Conservation (phyloP, 768 basidiomycete genomes). For the Podaxis mareebaensis region DNA sequence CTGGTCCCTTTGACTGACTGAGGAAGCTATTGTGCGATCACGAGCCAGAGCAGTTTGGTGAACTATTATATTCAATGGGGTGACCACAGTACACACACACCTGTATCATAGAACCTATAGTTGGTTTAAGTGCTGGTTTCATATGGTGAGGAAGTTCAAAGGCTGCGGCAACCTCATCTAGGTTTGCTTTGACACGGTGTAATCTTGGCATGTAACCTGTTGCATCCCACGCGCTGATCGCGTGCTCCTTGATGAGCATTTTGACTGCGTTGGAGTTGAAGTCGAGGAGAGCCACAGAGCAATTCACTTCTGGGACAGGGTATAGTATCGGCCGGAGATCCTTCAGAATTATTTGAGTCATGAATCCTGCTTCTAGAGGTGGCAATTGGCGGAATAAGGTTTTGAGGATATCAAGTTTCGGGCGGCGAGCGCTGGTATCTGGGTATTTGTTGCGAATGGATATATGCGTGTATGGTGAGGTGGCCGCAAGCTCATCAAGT, state of each 20-base stretch:
- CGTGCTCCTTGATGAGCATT: slow-evolving; percentile 59
- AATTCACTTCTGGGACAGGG: slow-evolving; percentile 54
- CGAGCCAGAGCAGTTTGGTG: background rate
- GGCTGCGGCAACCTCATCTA: slow-evolving; percentile 56
- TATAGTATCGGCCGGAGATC: slow-evolving; percentile 83
- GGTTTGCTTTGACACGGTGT: slow-evolving; percentile 54
- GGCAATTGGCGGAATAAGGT: slow-evolving; percentile 60
- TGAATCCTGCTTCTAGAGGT: slow-evolving; percentile 62
- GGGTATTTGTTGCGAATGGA: slow-evolving; percentile 40
- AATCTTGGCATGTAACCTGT: slow-evolving; percentile 50
- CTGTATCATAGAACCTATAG: slow-evolving; percentile 62
- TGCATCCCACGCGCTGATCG: slow-evolving; percentile 75
- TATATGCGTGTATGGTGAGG: slow-evolving; percentile 58
- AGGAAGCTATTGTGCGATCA: slow-evolving; percentile 57
- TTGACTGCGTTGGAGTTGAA: slow-evolving; percentile 59
- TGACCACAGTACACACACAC: slow-evolving; percentile 43
- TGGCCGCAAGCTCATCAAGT: slow-evolving; percentile 73
- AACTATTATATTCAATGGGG: background rate
- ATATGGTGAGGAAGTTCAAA: slow-evolving; percentile 36
- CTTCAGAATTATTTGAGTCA: slow-evolving; percentile 87
- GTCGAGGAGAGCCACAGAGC: slow-evolving; percentile 49
- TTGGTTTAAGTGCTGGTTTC: slow-evolving; percentile 35
- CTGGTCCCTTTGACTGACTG: slow-evolving; percentile 78
- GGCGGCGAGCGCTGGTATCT: slow-evolving; percentile 16
- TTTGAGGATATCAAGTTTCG: slow-evolving; percentile 43